These are phyloP conservation scores for Termitomyces sp. DNA, from an alignment of 768 basidiomycete species.

Conservation along the genomic window DNA sequence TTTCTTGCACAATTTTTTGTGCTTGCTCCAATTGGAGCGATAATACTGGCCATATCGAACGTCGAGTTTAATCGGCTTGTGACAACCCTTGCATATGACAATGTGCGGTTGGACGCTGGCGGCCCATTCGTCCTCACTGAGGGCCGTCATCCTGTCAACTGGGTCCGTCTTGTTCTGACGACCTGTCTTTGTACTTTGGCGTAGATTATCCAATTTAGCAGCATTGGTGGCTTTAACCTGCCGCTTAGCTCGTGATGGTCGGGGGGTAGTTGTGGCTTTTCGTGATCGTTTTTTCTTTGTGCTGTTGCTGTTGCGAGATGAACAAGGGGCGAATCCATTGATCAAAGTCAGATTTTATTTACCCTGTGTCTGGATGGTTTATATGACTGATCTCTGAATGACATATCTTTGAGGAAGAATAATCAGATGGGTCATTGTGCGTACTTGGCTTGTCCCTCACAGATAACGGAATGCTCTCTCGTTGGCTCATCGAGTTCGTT, in stretches of 20 bases:
- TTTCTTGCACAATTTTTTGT: background rate
- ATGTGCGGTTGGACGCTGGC: background rate
- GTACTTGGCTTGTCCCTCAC: background rate
- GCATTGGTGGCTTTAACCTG: background rate
- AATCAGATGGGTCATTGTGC: too few relatives aligned
- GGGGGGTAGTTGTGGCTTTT: background rate
- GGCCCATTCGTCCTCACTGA: background rate
- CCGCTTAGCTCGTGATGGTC: background rate
- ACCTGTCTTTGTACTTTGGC: background rate
- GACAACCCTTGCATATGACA: background rate
- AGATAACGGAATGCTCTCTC: background rate
- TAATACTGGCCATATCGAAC: background rate
- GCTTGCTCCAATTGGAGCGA: background rate
- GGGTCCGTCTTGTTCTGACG: background rate
- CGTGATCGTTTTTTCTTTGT: background rate
- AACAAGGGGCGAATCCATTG: too few relatives aligned
- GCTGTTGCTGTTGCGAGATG: too few relatives aligned
- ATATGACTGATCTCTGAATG: background rate
- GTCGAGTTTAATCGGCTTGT: constrained; percentile 1
- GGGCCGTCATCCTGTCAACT: background rate
- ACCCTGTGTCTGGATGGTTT: background rate
- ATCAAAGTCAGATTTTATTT: background rate
- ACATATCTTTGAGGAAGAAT: too few relatives aligned
- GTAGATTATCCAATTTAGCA: background rate
- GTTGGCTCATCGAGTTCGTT: background rate